Conservation (phyloP, 1,284 basidiomycete species). For the Sporisorium scitamineum region DNA sequence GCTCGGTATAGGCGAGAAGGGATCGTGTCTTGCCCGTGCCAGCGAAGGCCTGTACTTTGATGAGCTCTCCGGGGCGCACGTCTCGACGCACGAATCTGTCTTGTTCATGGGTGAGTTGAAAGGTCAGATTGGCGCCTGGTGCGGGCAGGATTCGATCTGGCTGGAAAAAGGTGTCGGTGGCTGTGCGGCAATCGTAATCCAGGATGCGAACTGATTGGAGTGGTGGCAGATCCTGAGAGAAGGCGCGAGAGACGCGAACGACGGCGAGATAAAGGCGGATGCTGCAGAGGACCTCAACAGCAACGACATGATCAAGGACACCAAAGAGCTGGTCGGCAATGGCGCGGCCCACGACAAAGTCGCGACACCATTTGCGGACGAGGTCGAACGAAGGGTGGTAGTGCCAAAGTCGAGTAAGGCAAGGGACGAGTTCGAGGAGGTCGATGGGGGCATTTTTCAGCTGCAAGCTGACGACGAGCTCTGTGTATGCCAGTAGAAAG, state of each 20-base stretch:
- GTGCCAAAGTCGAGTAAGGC: constrained; percentile 32
- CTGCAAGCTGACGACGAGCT: constrained; percentile 33
- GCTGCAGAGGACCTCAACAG: constrained; percentile 53
- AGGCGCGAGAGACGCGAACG: constrained; percentile 52
- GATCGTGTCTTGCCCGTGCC: constrained; percentile 64
- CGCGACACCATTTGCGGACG: constrained; percentile 46
- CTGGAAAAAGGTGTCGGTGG: constrained; percentile 49
- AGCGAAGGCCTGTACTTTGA: constrained; percentile 63
- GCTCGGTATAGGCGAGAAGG: constrained; percentile 55
- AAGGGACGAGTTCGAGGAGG: constrained; percentile 43
- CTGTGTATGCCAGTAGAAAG: constrained; percentile 41
- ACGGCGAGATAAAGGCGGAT: constrained; percentile 57
- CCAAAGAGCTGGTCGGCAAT: constrained; percentile 36
- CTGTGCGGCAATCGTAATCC: constrained; percentile 52
- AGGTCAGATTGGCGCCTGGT: constrained; percentile 13
- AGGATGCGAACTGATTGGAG: constrained; percentile 50
- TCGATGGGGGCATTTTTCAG: constrained; percentile 43
- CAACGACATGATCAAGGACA: constrained; percentile 43
- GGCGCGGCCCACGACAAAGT: constrained; percentile 48
- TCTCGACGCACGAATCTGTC: constrained; percentile 49
- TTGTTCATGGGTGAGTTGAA: constrained; percentile 62
- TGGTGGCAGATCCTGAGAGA: constrained; percentile 29
- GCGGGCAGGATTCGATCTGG: constrained; percentile 14
- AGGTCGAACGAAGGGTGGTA: constrained; percentile 32
- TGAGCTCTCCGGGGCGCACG: constrained; percentile 51